Percentiles rank a stretch among this genome's conserved stretches.
Conservation (phyloP, 1,284 basidiomycete species). For the Acaromyces ingoldii region DNA sequence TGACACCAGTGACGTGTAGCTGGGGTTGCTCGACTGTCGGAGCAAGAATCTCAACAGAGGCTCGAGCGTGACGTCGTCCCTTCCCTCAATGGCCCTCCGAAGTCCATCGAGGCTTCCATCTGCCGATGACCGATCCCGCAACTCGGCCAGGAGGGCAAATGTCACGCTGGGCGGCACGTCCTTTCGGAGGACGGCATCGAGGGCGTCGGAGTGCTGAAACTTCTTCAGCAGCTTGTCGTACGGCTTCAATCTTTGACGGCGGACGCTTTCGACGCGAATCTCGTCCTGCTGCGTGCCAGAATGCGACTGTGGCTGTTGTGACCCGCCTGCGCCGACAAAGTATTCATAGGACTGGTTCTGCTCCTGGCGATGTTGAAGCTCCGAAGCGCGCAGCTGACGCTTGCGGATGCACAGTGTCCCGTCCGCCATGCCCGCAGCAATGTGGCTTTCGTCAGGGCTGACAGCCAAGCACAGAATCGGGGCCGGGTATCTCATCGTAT, state of each 20-base stretch:
- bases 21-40: conserved; percentile 80
- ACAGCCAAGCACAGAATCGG: conserved; percentile 86
- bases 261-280: conserved; percentile 60
- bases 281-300: conserved; percentile 48
- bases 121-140: conserved; percentile 64
- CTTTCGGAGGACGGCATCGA: conserved; percentile 57
- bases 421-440: conserved; percentile 92
- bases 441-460: conserved; percentile 94
- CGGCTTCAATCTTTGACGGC: conserved; percentile 70
- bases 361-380: conserved; percentile 56
- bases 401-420: conserved; percentile 65
- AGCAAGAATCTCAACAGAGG: conserved; percentile 79
- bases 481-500: conserved; percentile 97
- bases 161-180: conserved; percentile 57
- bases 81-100: conserved; percentile 74
- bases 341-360: not conserved
- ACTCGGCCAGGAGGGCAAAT: conserved; percentile 87
- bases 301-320: not conserved
- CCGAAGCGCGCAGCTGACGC: conserved; percentile 68
- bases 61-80: conserved; percentile 90
- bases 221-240: conserved; percentile 85
- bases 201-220: conserved; percentile 90
- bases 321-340: no score
- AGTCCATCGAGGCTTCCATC: conserved; percentile 65
- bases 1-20: conserved; percentile 81